Conservation (phyloP, 2,329 filamentous ascomycete genomes). For the Byssochlamys sp. region DNA sequence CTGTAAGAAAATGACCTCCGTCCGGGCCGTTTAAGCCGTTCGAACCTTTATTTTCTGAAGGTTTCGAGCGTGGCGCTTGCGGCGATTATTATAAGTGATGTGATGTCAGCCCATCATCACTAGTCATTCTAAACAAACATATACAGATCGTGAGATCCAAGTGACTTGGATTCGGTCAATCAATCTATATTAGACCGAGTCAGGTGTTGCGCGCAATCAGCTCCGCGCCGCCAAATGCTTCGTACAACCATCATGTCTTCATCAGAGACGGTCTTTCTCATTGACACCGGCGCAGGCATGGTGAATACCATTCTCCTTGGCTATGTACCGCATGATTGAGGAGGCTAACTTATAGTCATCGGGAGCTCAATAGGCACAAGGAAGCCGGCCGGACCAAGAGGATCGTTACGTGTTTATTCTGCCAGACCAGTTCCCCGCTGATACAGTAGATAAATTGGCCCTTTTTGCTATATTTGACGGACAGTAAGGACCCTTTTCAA, state of each 20-base stretch:
- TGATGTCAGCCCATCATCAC: conserved; percentile 24
- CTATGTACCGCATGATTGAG: conserved; percentile 1
- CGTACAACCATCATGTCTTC: conserved; percentile 15
- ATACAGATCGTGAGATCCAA: too few species aligned
- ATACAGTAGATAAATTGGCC: conserved; percentile 18
- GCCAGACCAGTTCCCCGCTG: conserved; percentile 21
- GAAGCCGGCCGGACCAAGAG: conserved; percentile 20
- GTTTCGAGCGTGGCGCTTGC: neutral
- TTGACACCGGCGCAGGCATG: conserved; percentile 22
- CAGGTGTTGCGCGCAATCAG: conserved; percentile 4
- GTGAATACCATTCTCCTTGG: conserved; percentile 7
- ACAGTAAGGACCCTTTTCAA: conserved; percentile 17
- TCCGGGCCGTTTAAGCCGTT: neutral
- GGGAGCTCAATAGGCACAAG: conserved; percentile 16
- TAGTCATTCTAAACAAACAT: neutral
- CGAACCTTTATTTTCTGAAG: neutral
- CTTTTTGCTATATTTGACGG: conserved; percentile 28
- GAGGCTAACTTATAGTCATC: neutral
- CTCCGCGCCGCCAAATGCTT: conserved; percentile 12
- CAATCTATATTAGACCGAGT: neutral
- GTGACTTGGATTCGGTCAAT: neutral
- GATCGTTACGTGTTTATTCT: conserved; percentile 21
- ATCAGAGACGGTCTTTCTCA: conserved; percentile 17
- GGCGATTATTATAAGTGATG: neutral
- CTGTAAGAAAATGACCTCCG: neutral